A percentile compares a stretch with the other conserved stretches of the same genome.
Conservation (phyloP, 768 basidiomycete species). For the Kwoniella dejecticola region DNA sequence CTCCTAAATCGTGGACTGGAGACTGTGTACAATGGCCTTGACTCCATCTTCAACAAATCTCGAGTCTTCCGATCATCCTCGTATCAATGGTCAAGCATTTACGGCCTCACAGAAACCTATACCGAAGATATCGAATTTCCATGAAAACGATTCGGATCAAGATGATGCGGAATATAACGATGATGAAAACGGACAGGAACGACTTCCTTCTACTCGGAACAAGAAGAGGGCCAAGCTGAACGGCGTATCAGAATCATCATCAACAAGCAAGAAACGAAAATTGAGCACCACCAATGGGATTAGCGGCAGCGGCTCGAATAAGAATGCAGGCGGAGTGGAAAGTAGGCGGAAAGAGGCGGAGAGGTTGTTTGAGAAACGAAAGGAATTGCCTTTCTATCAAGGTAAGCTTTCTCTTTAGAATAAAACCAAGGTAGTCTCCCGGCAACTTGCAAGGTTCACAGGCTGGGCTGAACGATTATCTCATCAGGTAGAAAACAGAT, state of each 20-base stretch:
- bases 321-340: not conserved
- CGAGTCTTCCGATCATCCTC: too few relatives aligned
- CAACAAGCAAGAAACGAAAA: not conserved
- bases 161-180: constrained; percentile 18
- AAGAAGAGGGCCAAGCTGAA: constrained; percentile 1
- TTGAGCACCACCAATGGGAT: not conserved
- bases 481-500: constrained; percentile 40
- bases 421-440: not conserved
- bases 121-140: constrained; percentile 17
- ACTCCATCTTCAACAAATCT: too few relatives aligned
- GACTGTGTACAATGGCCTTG: too few relatives aligned
- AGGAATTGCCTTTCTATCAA: constrained; percentile 50
- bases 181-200: not conserved
- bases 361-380: constrained; percentile 35
- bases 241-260: not conserved
- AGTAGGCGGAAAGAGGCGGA: constrained; percentile 31
- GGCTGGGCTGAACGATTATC: not conserved
- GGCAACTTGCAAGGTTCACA: too few relatives aligned
- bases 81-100: too few relatives aligned
- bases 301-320: not conserved
- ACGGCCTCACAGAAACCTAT: too few relatives aligned
- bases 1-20: too few relatives aligned
- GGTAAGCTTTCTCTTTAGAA: constrained; percentile 27
- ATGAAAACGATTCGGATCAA: constrained; percentile 6
- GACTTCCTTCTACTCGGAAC: not conserved